Conservation (phyloP, 2,329 filamentous ascomycete species). For the Fusarium newnesense region DNA sequence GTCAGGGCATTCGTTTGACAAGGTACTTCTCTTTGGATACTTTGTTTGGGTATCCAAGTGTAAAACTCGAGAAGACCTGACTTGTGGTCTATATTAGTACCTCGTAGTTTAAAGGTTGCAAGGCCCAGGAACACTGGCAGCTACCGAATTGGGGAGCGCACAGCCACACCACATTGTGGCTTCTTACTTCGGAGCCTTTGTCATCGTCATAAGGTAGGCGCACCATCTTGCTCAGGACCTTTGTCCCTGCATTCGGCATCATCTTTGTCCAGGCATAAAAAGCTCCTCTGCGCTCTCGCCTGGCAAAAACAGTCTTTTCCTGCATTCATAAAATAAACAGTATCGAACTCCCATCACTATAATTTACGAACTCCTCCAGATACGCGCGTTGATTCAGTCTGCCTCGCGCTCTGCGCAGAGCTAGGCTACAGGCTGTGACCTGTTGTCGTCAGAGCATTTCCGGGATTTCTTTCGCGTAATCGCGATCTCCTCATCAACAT, state of each 20-base stretch:
- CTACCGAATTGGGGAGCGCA: background rate
- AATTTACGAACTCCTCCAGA: background rate
- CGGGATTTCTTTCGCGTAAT: background rate
- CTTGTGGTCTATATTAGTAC: too few species aligned
- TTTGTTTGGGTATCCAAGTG: background rate
- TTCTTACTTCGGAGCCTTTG: conserved; percentile 33
- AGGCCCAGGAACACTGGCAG: background rate
- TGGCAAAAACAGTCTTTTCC: background rate
- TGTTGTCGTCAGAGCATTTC: conserved; percentile 19
- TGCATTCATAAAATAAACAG: background rate
- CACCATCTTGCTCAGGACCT: conserved; percentile 16
- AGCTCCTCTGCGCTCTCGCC: background rate
- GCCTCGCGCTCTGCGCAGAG: conserved; percentile 25
- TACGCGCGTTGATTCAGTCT: background rate
- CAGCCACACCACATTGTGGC: conserved; percentile 31
- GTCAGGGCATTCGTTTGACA: background rate
- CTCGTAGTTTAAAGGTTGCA: background rate
- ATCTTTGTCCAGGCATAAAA: conserved; percentile 24
- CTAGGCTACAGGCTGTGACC: conserved; percentile 28
- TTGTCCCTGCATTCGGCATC: conserved; percentile 29
- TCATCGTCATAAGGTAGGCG: conserved; percentile 41
- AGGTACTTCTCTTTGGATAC: background rate
- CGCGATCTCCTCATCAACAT: conserved; percentile 46
- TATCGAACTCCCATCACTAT: conserved; percentile 1
- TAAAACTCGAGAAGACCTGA: background rate